Percentiles rank a stretch among this genome's conserved stretches.
Evolutionary conservation across 2,329 filamentous ascomycete species (phyloP).

Genomic region (Alternaria gaisen): DNA sequence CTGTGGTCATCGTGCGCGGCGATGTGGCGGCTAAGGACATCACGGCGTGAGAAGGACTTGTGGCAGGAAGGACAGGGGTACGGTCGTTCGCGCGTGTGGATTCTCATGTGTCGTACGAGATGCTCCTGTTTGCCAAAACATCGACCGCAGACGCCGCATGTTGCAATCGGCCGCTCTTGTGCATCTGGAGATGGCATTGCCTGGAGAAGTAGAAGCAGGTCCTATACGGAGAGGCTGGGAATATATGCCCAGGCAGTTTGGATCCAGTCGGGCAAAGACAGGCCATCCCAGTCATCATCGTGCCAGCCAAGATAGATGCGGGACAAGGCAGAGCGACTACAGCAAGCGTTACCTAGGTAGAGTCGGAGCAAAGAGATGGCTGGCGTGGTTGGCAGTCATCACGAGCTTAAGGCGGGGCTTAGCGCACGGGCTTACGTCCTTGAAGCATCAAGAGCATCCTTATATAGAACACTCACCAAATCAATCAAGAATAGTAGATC

Average conservation of each 20-base stretch:
- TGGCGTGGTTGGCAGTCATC: neutral
- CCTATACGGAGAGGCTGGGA: neutral
- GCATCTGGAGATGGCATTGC: neutral
- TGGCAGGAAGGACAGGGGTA: conserved; percentile 19
- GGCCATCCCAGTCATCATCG: neutral
- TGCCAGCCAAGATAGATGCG: conserved; percentile 1
- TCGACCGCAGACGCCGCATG: conserved; percentile 15
- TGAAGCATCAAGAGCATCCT: neutral
- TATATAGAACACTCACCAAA: neutral
- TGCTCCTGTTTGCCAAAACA: conserved; percentile 21
- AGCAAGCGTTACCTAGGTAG: neutral
- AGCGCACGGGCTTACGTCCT: neutral
- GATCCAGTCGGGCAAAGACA: neutral
- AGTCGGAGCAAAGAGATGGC: neutral
- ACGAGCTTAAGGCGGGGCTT: neutral
- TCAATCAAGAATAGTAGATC: neutral
- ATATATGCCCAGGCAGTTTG: neutral
- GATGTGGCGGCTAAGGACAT: conserved; percentile 15
- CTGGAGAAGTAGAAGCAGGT: neutral
- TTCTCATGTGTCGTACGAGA: conserved; percentile 21
- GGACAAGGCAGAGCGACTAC: neutral
- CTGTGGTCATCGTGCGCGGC: conserved; percentile 15
- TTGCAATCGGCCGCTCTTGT: neutral
- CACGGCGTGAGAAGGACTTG: conserved; percentile 18
- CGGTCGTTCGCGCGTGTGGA: conserved; percentile 23